These are phyloP conservation scores for Taxillus chinensis DNA, from an alignment of 164 flowering plant species.

Conservation along the genomic window DNA sequence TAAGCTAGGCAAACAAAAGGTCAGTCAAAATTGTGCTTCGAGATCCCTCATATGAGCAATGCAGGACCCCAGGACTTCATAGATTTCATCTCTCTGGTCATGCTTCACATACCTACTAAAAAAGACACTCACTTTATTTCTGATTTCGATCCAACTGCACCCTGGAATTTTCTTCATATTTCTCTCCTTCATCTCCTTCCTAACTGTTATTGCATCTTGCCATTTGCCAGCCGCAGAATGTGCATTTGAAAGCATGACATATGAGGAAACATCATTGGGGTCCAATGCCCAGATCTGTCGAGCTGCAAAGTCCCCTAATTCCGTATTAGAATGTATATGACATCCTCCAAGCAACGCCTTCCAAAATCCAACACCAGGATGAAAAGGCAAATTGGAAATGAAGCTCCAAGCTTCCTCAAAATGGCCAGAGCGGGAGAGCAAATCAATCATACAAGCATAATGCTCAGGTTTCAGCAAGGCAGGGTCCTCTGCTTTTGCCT, in stretches of 20 bases:
- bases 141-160: conserved; percentile 76
- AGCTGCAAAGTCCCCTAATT: conserved; percentile 52
- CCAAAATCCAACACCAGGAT: conserved; percentile 88
- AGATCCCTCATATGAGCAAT: conserved; percentile 24
- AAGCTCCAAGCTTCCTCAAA: conserved; percentile 50
- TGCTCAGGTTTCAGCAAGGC: conserved; percentile 46
- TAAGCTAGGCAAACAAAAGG: too few relatives aligned
- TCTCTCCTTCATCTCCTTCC: conserved; percentile 57
- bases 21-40: background rate
- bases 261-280: conserved; percentile 66
- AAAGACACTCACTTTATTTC: conserved; percentile 44
- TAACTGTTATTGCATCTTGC: conserved; percentile 36
- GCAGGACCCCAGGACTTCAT: conserved; percentile 21
- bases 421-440: conserved; percentile 58
- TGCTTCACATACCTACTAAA: conserved; percentile 41
- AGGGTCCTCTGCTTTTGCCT: conserved; percentile 27
- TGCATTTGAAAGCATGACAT: conserved; percentile 66
- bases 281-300: conserved; percentile 35
- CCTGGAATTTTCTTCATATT: conserved; percentile 55
- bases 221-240: conserved; percentile 62
- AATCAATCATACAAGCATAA: conserved; percentile 74
- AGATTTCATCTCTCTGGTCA: conserved; percentile 29
- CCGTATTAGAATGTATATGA: conserved; percentile 52
- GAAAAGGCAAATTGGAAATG: conserved; percentile 44
- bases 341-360: conserved; percentile 81